A percentile compares a stretch with the other conserved stretches of the same genome.
phyloP scores from a whole-genome alignment of 352 stramenopile species.

The Phytophthora constricta region DNA sequence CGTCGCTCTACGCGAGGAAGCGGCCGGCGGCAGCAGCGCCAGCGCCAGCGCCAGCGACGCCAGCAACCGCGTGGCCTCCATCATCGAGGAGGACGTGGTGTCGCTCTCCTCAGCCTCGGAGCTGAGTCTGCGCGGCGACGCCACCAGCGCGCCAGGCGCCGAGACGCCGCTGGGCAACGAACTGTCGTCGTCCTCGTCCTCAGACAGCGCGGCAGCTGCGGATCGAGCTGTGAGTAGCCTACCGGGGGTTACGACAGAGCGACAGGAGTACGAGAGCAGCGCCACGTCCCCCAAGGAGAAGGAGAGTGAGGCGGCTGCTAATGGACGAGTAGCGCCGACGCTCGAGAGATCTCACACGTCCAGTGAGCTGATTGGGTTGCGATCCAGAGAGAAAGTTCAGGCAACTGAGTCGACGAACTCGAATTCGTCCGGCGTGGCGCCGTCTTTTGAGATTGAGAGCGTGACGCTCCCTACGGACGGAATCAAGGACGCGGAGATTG shows the following conservation, averaged over 20 bases:
- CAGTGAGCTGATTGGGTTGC: slow-evolving; percentile 71
- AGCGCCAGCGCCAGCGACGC: slow-evolving; percentile 26
- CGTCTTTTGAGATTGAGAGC: slow-evolving; percentile 87
- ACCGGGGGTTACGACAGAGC: slow-evolving; percentile 45
- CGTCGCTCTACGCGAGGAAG: slow-evolving; percentile 23
- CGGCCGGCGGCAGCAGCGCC: too few relatives aligned
- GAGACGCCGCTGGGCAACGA: slow-evolving; percentile 45
- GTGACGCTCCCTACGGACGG: slow-evolving; percentile 70
- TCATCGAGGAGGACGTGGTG: slow-evolving; percentile 31
- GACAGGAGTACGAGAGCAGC: slow-evolving; percentile 28
- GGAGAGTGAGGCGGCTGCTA: too few relatives aligned
- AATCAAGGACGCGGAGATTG: slow-evolving; percentile 82
- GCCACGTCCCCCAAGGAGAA: not conserved
- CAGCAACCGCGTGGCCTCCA: slow-evolving; percentile 31
- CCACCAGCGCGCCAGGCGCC: slow-evolving; percentile 42
- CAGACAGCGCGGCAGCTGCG: slow-evolving; percentile 39
- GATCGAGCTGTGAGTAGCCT: too few relatives aligned
- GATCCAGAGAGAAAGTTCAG: slow-evolving; percentile 54
- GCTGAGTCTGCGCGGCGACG: slow-evolving; percentile 30
- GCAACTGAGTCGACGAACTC: slow-evolving; percentile 54
- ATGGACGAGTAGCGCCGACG: slow-evolving; percentile 46
- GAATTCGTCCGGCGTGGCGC: slow-evolving; percentile 45
- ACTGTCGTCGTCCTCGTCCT: slow-evolving; percentile 61
- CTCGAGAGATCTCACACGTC: slow-evolving; percentile 78
- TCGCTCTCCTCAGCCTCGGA: slow-evolving; percentile 33